A percentile compares a stretch with the other conserved stretches of the same genome.
Evolutionary conservation across 257 asterid species (phyloP).

Genomic region (Osmanthus fragrans): DNA sequence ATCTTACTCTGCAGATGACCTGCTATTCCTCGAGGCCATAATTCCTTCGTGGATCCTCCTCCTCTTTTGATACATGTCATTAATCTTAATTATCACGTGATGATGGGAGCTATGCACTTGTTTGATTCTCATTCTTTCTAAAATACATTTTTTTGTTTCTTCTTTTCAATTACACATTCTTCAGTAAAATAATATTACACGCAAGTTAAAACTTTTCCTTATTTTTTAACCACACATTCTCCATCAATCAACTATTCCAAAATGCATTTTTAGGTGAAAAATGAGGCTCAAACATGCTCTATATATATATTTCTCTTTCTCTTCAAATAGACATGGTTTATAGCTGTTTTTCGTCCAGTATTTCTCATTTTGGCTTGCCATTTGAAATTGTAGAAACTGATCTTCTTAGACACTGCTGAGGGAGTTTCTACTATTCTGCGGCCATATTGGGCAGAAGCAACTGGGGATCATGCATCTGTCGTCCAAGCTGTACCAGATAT

Average conservation of each 20-base stretch:
- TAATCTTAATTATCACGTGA: not conserved
- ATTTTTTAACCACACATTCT: no score
- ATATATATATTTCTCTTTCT: not conserved
- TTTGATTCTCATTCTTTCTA: no score
- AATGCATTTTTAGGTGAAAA: no score
- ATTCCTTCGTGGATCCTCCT: not conserved
- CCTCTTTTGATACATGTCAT: not conserved
- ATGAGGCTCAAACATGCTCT: not conserved
- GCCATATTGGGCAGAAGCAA: constrained; percentile 89
- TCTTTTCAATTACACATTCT: no score
- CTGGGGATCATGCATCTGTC: constrained; percentile 72
- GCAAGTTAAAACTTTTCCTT: no score
- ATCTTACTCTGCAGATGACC: not conserved
- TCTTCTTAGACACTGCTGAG: constrained; percentile 81
- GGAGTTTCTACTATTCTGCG: constrained; percentile 75
- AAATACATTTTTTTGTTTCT: no score
- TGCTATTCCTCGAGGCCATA: not conserved
- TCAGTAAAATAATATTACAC: no score
- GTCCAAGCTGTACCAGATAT: constrained; percentile 95
- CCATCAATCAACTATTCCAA: no score
- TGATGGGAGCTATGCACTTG: no score
- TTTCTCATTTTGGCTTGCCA: constrained; percentile 22
- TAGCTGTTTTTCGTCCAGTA: not conserved
- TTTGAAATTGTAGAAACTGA: constrained; percentile 61
- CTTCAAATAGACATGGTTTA: not conserved